These are phyloP conservation scores for Claviceps cyperi DNA, from an alignment of 2,329 filamentous ascomycete genomes.

Conservation along the genomic window DNA sequence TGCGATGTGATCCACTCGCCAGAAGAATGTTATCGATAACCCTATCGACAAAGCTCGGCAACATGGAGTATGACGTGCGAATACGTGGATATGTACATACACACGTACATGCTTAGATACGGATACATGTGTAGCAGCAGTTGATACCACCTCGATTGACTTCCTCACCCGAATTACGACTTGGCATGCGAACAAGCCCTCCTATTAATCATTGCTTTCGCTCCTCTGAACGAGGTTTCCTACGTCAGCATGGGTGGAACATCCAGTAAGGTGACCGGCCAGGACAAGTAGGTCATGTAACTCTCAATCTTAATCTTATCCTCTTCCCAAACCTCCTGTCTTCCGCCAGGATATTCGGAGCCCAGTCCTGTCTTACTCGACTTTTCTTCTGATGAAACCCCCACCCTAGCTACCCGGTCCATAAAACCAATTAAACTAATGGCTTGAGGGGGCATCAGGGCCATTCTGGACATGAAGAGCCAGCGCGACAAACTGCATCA, in stretches of 20 bases:
- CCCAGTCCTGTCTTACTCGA: not conserved
- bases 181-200: not conserved
- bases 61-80: too few relatives aligned
- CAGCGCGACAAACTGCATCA: conserved; percentile 95
- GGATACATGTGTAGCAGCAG: too few relatives aligned
- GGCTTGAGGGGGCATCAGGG: conserved; percentile 35
- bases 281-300: conserved; percentile 59
- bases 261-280: conserved; percentile 45
- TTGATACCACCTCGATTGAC: not conserved
- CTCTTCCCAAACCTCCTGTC: too few relatives aligned
- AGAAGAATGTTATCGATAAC: too few relatives aligned
- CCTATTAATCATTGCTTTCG: not conserved
- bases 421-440: too few relatives aligned
- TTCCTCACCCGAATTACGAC: not conserved
- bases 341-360: not conserved
- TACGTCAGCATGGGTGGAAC: conserved; percentile 35
- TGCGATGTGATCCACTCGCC: too few relatives aligned
- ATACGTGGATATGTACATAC: too few relatives aligned
- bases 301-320: not conserved
- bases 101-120: too few relatives aligned
- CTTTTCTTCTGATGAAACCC: not conserved
- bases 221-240: not conserved
- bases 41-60: too few relatives aligned
- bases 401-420: too few relatives aligned
- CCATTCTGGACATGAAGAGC: conserved; percentile 93